Conservation (phyloP, 805 yeast species). For the Teunomyces kruisii region DNA sequence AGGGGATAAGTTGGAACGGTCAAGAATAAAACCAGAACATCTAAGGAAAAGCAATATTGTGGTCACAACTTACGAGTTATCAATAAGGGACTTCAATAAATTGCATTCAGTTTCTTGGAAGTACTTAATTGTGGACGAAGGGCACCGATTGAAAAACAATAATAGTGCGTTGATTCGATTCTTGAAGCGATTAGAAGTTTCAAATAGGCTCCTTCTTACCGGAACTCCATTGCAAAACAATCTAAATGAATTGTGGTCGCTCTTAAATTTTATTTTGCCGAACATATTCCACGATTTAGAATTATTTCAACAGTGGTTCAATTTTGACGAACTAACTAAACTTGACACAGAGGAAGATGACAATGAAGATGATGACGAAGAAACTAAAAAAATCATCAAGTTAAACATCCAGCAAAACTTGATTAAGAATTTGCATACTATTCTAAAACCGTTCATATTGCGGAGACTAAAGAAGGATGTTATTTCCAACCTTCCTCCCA, state of each 20-base stretch:
- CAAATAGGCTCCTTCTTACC: constrained; percentile 77
- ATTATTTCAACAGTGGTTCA: constrained; percentile 92
- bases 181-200: constrained; percentile 63
- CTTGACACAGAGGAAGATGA: constrained; percentile 13
- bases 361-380: constrained; percentile 33
- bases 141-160: constrained; percentile 86
- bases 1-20: constrained; percentile 63
- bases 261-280: constrained; percentile 86
- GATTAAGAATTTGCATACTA: constrained; percentile 78
- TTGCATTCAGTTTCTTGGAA: constrained; percentile 66
- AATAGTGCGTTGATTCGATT: constrained; percentile 73
- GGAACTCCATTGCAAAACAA: constrained; percentile 98
- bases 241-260: constrained; percentile 86
- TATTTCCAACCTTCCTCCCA: constrained; percentile 69
- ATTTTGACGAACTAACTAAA: constrained; percentile 60
- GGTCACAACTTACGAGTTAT: constrained; percentile 79
- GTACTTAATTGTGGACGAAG: constrained; percentile 90
- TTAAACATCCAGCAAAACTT: constrained; percentile 52
- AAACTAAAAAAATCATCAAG: constrained; percentile 54
- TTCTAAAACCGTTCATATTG: constrained; percentile 82
- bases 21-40: constrained; percentile 31
- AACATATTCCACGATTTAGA: constrained; percentile 90
- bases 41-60: constrained; percentile 48
- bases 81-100: constrained; percentile 63
- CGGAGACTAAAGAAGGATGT: constrained; percentile 80